Conservation (phyloP, 345 rosid species). For the Euphorbia peplus region DNA sequence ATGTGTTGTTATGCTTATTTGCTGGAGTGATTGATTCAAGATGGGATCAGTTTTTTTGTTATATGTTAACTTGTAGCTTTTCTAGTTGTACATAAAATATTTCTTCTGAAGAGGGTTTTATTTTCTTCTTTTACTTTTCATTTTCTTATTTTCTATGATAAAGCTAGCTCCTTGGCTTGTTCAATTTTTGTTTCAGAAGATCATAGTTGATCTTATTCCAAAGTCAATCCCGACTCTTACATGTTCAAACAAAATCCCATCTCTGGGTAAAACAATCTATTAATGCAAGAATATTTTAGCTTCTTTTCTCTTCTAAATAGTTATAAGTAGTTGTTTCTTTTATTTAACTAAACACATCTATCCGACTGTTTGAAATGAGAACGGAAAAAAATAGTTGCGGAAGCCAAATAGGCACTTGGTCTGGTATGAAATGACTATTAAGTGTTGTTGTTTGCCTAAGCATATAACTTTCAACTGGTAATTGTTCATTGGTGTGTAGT, state of each 20-base stretch:
- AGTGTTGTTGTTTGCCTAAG: neutral
- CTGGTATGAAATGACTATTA: too few species aligned
- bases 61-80: neutral
- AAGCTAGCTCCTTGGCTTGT: neutral
- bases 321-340: too few species aligned
- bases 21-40: constrained; percentile 44
- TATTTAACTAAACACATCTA: too few species aligned
- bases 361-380: too few species aligned
- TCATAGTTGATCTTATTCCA: neutral
- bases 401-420: too few species aligned
- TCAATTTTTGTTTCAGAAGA: constrained; percentile 8
- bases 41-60: neutral
- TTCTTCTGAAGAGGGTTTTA: neutral
- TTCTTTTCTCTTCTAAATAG: too few species aligned
- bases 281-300: too few species aligned
- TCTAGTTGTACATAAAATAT: neutral
- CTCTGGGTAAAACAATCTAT: neutral
- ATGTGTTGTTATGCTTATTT: constrained; percentile 54
- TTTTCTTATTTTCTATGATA: neutral
- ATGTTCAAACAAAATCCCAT: neutral
- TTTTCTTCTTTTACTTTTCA: neutral
- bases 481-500: too few species aligned
- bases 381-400: too few species aligned
- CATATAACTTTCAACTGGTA: too few species aligned
- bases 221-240: neutral